Base-by-base conservation (phyloP, 768 basidiomycete genomes). In the Piloderma croceum region DNA sequence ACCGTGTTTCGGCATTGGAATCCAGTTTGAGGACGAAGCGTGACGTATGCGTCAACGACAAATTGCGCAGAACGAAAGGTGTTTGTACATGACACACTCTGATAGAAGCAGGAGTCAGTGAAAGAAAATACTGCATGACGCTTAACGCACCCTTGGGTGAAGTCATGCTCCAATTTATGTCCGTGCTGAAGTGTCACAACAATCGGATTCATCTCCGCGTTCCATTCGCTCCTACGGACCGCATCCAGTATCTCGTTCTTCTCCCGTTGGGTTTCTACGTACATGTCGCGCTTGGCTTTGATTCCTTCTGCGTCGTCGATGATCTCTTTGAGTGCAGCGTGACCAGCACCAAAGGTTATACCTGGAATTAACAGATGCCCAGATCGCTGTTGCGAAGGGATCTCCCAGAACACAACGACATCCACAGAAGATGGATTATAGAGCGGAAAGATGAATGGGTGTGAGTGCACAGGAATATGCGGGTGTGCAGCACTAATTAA, bases 221-320 rank as follows among this genome's bases (percentile, higher is more conserved):
- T 90, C 78, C 91, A 83, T 56, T 83, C 79, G 44, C 81, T 82
- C 4, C 67, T 60, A 24, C 77, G 68, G 31, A 96, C 72, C 7
- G 80, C 77, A 36, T 77, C 68, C 38, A 93, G 53, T 23, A 93
- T 63, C 37, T 79, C 77, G 48, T 60, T 58, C 53, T 78, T 79
- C 60, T 91, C 81, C 35, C 83, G 70, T 45, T 75, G 77, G 4
- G 91, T 94, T 66, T 97, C 90, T 17, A 89, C 90, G 54, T 90
- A 97, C 76, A 96, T 90, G 47, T 77, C 89, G 33, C 90, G 74
- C 44, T 81, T 85, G 18, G 71, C 71, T 60, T 87, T 86, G 9
- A 72, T 71, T 33, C 62, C 67, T 52, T 80, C 79, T 7, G 76
- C 73, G 15, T 73, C 69, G 35, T 76, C 69, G 5, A 91, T 70